Evolutionary conservation across 768 basidiomycete genomes (phyloP), one percentile per base, ranked within the genome.

Genomic region (Paxillus rubicundulus): DNA sequence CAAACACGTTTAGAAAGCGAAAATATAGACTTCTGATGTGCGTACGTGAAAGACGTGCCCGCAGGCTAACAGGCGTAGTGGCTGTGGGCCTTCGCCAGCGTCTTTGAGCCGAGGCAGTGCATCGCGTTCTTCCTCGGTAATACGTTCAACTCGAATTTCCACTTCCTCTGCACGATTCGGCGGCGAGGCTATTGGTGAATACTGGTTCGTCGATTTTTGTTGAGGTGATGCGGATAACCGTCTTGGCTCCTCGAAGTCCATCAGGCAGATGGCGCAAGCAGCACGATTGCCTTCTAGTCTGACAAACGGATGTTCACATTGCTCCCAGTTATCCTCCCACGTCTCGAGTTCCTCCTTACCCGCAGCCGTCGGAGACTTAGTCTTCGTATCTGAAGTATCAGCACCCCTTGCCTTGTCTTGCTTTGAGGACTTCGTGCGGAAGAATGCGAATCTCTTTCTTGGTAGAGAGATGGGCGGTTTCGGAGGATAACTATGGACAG

Each of bases 1-100:
- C 18, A 51, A 32, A 44, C 12, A 51, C 17, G 18, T 28, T 30
- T 52, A 32, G 55, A 53, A 50, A 50, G 38, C 20, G n/a, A 33
- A 41, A 24, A 10, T 20, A 45, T 9, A 18, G 50, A 6, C 9
- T 49, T 51, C 12, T 24, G 28, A 18, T 30, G 24, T 4, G 74
- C 89, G 69, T 56, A 93, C 92, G 72, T 96, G 93, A 71, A 92
- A 96, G 43, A 89, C 89, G 75, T 96, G 93, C 2, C 87, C 87
- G 59, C 93, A 96, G 2, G 75, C 75, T 46, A 94, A 69, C 36
- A 91, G 67, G 62, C 92, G 75, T 58, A 96, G 68, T 5, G 89
- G 89, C 54, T 91, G 87, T 1, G 85, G 77, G 0, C 87, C 87
- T 51, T 85, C 82, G 9, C 89, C 87, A 3, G 86, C 87, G 65